These are phyloP conservation scores for Echria macrotheca DNA, from an alignment of 495 filamentous ascomycete species.

Conservation along the genomic window DNA sequence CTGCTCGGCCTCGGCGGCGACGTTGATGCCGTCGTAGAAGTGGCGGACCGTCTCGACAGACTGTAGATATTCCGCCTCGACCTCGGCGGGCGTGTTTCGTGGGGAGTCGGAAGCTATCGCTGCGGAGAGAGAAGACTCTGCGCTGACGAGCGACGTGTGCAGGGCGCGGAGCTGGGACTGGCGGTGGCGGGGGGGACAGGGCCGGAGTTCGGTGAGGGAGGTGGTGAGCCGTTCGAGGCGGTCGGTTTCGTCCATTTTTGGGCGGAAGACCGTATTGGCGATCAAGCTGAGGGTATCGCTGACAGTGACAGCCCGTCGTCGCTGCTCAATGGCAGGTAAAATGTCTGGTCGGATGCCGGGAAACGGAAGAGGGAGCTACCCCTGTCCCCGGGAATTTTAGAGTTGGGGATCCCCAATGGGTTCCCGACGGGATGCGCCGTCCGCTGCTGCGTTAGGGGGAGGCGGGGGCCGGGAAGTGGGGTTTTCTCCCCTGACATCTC, in stretches of 20 bases:
- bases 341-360: not conserved
- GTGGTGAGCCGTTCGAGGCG: not conserved
- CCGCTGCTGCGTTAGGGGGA: not conserved
- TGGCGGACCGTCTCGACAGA: conserved; percentile 38
- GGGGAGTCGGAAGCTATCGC: not conserved
- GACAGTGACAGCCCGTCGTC: not conserved
- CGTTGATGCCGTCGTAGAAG: conserved; percentile 37
- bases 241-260: not conserved
- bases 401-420: conserved; percentile 3
- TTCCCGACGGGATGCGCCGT: not conserved
- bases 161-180: conserved; percentile 10
- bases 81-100: conserved; percentile 32
- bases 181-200: conserved; percentile 6
- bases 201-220: conserved; percentile 5
- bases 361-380: not conserved
- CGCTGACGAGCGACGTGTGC: conserved; percentile 2
- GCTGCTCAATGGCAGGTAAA: no score
- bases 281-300: not conserved
- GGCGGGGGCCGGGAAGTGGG: no score
- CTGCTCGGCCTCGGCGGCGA: conserved; percentile 34
- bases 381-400: no score
- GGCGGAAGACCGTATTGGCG: not conserved
- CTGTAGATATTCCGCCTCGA: conserved; percentile 37
- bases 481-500: no score
- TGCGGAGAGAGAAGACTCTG: not conserved